Evolutionary conservation across 768 basidiomycete species (phyloP), one percentile per base, ranked within the genome.

Genomic region (Royoungia palumana): DNA sequence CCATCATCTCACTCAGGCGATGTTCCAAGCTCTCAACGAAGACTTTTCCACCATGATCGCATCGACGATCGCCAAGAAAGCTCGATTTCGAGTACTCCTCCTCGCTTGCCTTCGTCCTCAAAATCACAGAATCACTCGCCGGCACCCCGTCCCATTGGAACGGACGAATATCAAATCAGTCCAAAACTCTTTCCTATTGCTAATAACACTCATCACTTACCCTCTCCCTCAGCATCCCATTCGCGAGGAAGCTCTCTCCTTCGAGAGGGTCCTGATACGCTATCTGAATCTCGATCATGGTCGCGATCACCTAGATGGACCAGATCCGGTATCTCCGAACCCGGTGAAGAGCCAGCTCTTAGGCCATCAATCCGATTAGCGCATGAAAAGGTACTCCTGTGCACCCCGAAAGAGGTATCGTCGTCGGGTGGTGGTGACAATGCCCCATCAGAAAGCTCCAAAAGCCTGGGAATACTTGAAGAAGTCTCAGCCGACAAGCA

Each of bases 291-390:
- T 43, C 71, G 77, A 56, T 77, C 78, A 35, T 66, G 69, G 32
- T 82, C 81, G 52, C 76, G 76, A 41, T 82, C 81, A n/a, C 83
- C 82, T 45, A 50, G 47, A 28, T 44, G 19, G 28, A 54, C 49
- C 46, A 58, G 51, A 57, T 52, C 66, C 57, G 59, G 52, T 57
- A 58, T 63, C 52, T 68, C 65, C 57, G 57, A 58, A 41, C 49
- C 28, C 35, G 59, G 49, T 36, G 56, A 58, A 45, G 58, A 52
- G 44, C 49, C 54, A 41, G 4, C 47, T 51, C 51, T 60, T 49
- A 54, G 46, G 46, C 12, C 38, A 39, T 56, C 50, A 55, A 56
- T 55, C 51, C 56, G 54, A 51, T 45, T 53, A 47, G 56, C 44
- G 79, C 78, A 54, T 69, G 73, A 50, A 65, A 63, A 57, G 65